A percentile compares a stretch with the other conserved stretches of the same genome.
Evolutionary conservation across 2,329 filamentous ascomycete species (phyloP).

Genomic region (Tolypocladium inflatum): DNA sequence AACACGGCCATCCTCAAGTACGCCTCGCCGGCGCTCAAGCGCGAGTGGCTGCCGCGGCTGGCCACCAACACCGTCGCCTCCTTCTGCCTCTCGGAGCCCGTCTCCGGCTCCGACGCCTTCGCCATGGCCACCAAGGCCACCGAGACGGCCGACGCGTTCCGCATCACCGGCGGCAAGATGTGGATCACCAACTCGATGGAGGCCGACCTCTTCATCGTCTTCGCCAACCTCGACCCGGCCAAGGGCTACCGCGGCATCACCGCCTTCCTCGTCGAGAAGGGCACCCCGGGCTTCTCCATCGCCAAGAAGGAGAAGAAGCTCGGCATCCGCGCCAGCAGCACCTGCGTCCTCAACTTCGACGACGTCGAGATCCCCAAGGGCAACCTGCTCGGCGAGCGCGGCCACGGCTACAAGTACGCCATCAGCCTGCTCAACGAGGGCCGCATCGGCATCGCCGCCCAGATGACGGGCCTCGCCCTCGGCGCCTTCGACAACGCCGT

Average conservation of each 20-base stretch:
- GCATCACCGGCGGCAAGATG: constrained; percentile 91
- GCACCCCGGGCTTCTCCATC: constrained; percentile 78
- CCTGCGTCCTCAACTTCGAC: constrained; percentile 95
- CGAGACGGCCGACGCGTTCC: constrained; percentile 75
- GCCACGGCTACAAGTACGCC: constrained; percentile 96
- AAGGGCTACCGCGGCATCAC: constrained; percentile 97
- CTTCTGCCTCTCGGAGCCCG: constrained; percentile 88
- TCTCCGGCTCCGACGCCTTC: constrained; percentile 91
- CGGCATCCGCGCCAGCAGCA: constrained; percentile 90
- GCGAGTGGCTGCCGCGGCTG: constrained; percentile 80
- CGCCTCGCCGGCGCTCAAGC: constrained; percentile 66
- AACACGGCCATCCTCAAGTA: constrained; percentile 89
- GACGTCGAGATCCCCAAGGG: constrained; percentile 84
- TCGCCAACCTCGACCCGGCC: constrained; percentile 85
- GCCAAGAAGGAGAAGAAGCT: constrained; percentile 99
- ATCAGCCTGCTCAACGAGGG: constrained; percentile 92
- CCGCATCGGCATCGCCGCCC: constrained; percentile 92
- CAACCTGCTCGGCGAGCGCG: constrained; percentile 80
- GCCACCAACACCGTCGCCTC: constrained; percentile 85
- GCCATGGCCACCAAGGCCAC: constrained; percentile 85
- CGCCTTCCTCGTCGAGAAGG: constrained; percentile 91
- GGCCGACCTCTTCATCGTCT: constrained; percentile 92
- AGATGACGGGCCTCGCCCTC: constrained; percentile 95
- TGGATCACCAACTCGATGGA: constrained; percentile 99
- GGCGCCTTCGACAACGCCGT: constrained; percentile 94